Base-by-base conservation (phyloP, 352 stramenopile species). In the Achlya hypogyna region DNA sequence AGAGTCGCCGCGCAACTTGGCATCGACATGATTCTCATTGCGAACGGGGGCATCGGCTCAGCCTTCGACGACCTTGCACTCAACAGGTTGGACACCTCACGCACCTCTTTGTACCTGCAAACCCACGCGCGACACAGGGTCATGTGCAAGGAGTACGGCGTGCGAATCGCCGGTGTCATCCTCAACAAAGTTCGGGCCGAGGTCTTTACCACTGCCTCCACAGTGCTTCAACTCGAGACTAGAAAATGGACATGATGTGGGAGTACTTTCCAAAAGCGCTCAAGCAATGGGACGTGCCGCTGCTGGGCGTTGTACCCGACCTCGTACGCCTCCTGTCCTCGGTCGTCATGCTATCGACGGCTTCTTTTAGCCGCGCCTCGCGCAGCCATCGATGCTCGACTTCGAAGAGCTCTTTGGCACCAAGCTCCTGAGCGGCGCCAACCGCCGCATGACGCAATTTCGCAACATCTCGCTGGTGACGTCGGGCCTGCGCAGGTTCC, bases 1-100 rank as follows among this genome's bases (percentile, higher is more conserved):
- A 86, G 96, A 62, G 93, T 98, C 25, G 95, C 94, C 1, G 82
- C 78, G 35, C 78, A 97, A 64, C 69, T 98, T 35, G 92, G 91
- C 27, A 88, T 96, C 12, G 88, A 97, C 73, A 98, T 98, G 87
- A 79, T 98, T 29, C 75, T 96, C 18, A 89, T 98, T 66, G 95
- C 91, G 9, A 99, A 98, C 78, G 96, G 96, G 62, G 96, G 96
- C 63, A 79, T 98, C 34, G 95, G 94, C 49, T 96, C 82, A 38
- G 85, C 91, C 2, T 98, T 96, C 71, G 91, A 98, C 71, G 89
- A 97, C 64, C 78, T 98, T 65, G 86, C 92, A 56, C 79, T 99
- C 32, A 98, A 98, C 75, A 87, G 95, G 65, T 78, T 76, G 32
- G 60, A 28, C 38, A 6, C 23, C 28, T n/a, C 28, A 27, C 34